Base-by-base conservation (phyloP, 345 rosid genomes). In the Trapa incisa region DNA sequence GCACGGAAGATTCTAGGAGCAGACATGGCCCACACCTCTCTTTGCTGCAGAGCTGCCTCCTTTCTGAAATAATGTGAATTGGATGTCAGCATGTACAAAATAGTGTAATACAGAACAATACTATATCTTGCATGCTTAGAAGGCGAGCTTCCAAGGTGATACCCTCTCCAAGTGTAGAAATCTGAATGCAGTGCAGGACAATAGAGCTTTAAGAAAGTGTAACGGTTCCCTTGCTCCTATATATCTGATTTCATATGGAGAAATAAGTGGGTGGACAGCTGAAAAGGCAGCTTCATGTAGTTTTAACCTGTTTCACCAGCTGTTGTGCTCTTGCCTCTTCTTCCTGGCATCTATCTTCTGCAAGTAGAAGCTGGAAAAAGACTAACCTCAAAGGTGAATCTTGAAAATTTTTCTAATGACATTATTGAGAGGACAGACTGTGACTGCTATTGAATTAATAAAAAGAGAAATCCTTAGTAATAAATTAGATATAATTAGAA, bases 161-260 rank as follows among this genome's bases (percentile, higher is more conserved):
- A 76, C 98, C 96, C 81, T 89, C 98, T 67, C 96, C 98, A 66
- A 89, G 88, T 48, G 80, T 79, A 67, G 91, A 89, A 75, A 92
- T 88, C 98, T 92, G 78, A 39, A 37, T 15, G 56, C 37, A 58
- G 33, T 4, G 32, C 6, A 61, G 39, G n/a, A 38, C 69, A 3
- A 54, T 38, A 68, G 33, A 42, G 41, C 64, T 33, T 10, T 37
- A 42, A 58, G 65, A 42, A 17, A 47, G 5, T 54, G 10, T 54
- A 38, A 35, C 2, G 35, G 63, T 58, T 38, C 38, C 11, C 6
- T 0, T 9, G 35, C 16, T 17, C n/a, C 9, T 32, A 35, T n/a
- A 0, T 33, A 6, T 33, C 63, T 12, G 60, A 41, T 41, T 41
- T 8, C 43, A 41, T 8, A 41, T 41, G 43, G 43, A 41, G 43